phyloP scores from a whole-genome alignment of 805 yeast species.

The Suhomyces vadensis region DNA sequence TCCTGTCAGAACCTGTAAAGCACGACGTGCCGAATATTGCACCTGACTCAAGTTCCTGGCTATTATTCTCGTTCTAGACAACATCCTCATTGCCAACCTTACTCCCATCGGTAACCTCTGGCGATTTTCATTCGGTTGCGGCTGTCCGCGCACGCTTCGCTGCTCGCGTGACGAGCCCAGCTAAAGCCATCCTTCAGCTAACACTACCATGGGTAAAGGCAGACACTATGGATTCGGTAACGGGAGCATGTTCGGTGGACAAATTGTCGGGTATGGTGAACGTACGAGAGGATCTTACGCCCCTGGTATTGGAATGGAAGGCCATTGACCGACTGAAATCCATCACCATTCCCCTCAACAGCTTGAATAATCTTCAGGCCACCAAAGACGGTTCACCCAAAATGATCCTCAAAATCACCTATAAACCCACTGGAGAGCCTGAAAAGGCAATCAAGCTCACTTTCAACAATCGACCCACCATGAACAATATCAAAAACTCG shows the following conservation, averaged over 20 bases:
- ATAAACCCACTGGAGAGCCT: conserved; percentile 36
- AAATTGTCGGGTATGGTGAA: conserved; percentile 43
- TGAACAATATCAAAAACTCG: conserved; percentile 70
- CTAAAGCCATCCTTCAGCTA: too few relatives aligned
- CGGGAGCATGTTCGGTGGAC: conserved; percentile 45
- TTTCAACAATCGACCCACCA: conserved; percentile 69
- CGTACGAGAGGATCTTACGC: conserved; percentile 43
- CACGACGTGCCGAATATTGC: background rate
- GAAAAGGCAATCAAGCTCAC: conserved; percentile 46
- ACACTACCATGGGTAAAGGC: background rate
- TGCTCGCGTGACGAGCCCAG: background rate
- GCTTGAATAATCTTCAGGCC: conserved; percentile 56
- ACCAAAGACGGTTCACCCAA: conserved; percentile 67
- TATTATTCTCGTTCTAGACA: too few relatives aligned
- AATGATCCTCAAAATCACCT: conserved; percentile 62
- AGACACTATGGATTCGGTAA: conserved; percentile 21
- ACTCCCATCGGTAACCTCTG: too few relatives aligned
- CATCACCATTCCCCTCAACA: conserved; percentile 36
- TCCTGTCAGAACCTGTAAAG: background rate
- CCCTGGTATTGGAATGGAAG: conserved; percentile 43
- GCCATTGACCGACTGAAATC: conserved; percentile 41
- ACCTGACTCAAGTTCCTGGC: too few relatives aligned
- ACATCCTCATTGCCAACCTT: too few relatives aligned
- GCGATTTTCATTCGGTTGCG: too few relatives aligned
- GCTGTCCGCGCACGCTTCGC: background rate